phyloP scores from a whole-genome alignment of 176 grass and related monocot species.

The Phragmites australis region DNA sequence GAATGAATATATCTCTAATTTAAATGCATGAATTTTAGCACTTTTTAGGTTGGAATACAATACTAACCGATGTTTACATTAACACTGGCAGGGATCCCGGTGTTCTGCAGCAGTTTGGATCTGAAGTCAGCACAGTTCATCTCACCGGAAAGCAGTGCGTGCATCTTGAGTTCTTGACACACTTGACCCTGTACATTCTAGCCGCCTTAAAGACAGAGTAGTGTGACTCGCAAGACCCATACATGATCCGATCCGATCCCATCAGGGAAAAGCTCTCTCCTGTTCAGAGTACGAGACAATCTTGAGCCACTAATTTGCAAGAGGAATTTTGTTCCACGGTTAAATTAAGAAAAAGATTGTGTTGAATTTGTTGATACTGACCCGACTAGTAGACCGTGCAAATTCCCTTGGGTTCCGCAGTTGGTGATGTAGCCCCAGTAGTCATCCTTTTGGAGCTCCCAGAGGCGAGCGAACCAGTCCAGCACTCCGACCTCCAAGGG shows the following conservation, averaged over 20 bases:
- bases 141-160: constrained; percentile 37
- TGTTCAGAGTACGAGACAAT: background rate
- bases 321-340: no score
- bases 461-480: constrained; percentile 55
- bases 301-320: background rate
- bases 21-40: no score
- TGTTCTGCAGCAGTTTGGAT: constrained; percentile 31
- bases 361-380: no score
- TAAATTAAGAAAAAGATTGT: no score
- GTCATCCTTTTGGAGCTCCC: constrained; percentile 28
- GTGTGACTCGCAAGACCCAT: constrained; percentile 45
- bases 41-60: background rate
- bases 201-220: constrained; percentile 61
- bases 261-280: constrained; percentile 46
- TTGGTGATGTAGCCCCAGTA: constrained; percentile 65
- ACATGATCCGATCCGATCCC: constrained; percentile 50
- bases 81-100: constrained; percentile 35
- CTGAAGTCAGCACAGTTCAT: constrained; percentile 46
- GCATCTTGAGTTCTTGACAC: constrained; percentile 33
- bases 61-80: constrained; percentile 51
- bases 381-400: constrained; percentile 53
- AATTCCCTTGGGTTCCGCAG: constrained; percentile 54
- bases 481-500: constrained; percentile 21
- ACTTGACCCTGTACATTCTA: constrained; percentile 52
- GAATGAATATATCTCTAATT: no score